phyloP scores from a whole-genome alignment of 805 yeast species.

The Hanseniaspora occidentalis region DNA sequence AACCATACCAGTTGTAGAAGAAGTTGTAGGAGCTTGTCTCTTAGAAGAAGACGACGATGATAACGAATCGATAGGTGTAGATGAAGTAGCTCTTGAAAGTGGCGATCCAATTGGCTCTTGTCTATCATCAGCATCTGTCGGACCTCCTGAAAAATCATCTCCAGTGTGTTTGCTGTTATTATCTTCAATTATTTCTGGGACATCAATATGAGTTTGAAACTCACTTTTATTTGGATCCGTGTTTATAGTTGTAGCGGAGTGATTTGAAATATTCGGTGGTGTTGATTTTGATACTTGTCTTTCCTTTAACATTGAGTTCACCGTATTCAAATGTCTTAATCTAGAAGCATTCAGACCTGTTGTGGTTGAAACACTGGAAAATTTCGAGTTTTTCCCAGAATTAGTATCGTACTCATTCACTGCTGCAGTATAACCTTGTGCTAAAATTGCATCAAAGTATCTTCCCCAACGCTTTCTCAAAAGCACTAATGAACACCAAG shows the following conservation, averaged over 20 bases:
- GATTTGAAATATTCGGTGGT: neutral
- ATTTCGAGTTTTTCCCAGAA: constrained; percentile 3
- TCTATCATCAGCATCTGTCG: no score
- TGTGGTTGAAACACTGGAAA: constrained; percentile 5
- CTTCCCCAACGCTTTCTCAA: constrained; percentile 70
- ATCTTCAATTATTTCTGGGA: neutral
- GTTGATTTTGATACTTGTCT: neutral
- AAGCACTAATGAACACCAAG: constrained; percentile 47
- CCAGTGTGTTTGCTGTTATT: no score
- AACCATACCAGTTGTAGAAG: constrained; percentile 24
- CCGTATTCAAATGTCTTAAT: neutral
- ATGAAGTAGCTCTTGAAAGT: constrained; percentile 2
- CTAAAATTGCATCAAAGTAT: constrained; percentile 47
- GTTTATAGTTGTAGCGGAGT: neutral
- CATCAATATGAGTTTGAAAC: neutral
- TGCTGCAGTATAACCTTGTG: constrained; percentile 54
- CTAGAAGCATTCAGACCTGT: neutral
- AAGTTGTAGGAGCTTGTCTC: constrained; percentile 10
- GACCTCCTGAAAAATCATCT: no score
- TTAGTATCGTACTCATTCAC: constrained; percentile 20
- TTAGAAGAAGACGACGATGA: constrained; percentile 1
- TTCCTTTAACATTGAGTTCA: neutral
- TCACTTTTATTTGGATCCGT: neutral
- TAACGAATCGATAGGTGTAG: neutral
- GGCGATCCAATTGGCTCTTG: constrained; percentile 4